Base-by-base conservation (phyloP, 768 basidiomycete genomes). In the Cubamyces lactineus region DNA sequence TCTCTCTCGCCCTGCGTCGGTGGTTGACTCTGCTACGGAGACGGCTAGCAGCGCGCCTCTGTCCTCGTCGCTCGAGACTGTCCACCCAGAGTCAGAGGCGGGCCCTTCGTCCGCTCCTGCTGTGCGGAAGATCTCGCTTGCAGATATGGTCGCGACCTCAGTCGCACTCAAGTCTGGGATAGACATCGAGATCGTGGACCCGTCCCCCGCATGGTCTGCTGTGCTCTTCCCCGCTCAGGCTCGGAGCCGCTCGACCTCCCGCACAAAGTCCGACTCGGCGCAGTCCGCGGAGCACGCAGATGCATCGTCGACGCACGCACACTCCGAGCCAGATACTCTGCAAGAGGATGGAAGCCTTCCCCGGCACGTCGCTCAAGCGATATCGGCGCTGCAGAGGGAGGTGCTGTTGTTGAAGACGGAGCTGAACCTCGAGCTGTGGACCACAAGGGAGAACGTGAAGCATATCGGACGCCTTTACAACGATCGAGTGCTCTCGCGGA, bases 391-490 rank as follows among this genome's bases (percentile, higher is more conserved):
- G 60, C 93, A 95, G 72, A 80, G 88, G 46, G 91, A 94, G 69
- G 80, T 90, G 1, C 73, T 93, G 2, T 73, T 93, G 28, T 77
- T 94, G 28, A 80, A 88, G 51, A 92, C 86, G 70, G 92, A 94
- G 65, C 83, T 94, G 43, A 92, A 92, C 70, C 92, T 94, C 62
- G 90, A 94, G 75, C 78, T 88, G 24, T 95, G 92, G 90, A 76
- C 90, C 43, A 86, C 90, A 59, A 80, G 90, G 64, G 87, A 93
- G 73, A 92, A 92, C 61, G 82, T 89, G 53, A 85, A 86, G 70
- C 91, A 94, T 69, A 89, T 95, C 52, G 90, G 88, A n/a, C 82
- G 87, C 42, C 76, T 94, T 45, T 88, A 91, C 67, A 83, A 88
- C 65, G 87, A 91, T 65, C 86, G 85, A 34, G 84, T 91, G 23